Conservation (phyloP, 768 basidiomycete genomes). For the Tylopilus rubrobrunneus region DNA sequence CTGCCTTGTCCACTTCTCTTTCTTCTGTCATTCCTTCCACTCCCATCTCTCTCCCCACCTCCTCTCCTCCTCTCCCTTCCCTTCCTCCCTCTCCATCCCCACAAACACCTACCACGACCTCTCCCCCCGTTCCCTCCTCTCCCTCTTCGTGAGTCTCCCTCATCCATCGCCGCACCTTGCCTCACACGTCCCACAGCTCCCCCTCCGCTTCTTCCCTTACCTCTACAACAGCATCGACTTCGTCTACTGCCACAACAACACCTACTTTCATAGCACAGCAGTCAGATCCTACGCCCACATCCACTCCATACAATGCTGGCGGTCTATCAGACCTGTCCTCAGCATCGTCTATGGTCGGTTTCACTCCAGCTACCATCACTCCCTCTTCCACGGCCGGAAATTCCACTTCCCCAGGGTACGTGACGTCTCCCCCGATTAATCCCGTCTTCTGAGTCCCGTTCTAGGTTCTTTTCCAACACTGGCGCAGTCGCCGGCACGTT, state of each 20-base stretch:
- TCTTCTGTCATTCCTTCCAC: neutral
- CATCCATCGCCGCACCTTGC: neutral
- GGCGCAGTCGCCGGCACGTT: slow-evolving; percentile 47
- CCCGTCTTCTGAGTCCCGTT: neutral
- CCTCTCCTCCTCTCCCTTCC: neutral
- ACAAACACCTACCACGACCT: neutral
- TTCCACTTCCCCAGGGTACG: slow-evolving; percentile 23
- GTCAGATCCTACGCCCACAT: neutral
- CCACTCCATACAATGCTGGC: neutral
- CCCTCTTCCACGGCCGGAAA: slow-evolving; percentile 14
- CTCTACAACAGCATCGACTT: slow-evolving; percentile 2
- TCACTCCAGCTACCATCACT: neutral
- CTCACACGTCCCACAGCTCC: neutral
- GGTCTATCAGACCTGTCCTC: neutral
- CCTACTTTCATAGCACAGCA: neutral
- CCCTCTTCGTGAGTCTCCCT: slow-evolving; percentile 9
- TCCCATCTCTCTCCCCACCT: neutral
- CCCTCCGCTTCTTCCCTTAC: neutral
- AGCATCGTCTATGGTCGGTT: neutral
- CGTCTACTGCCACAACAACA: neutral
- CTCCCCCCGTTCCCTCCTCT: neutral
- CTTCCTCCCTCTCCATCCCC: neutral
- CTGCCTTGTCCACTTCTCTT: neutral
- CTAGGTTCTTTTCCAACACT: slow-evolving; percentile 45
- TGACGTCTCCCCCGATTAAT: neutral